Percentiles rank a stretch among this genome's conserved stretches.
These are phyloP conservation scores for Fusarium sarcochroum DNA, from an alignment of 2,329 filamentous ascomycete species.

Conservation along the genomic window DNA sequence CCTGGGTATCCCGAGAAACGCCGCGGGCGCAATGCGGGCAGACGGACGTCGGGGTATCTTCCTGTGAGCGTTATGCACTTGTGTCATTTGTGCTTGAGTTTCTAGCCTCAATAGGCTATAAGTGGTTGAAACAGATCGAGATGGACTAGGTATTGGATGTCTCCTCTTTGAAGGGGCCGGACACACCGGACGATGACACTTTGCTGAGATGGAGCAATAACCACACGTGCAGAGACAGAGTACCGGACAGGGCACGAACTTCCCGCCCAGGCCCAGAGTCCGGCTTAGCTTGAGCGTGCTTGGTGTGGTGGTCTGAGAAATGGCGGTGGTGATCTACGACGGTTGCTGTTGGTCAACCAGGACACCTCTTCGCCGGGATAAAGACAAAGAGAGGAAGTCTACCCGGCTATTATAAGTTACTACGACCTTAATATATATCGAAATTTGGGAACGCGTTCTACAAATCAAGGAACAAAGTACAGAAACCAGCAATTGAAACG, in stretches of 20 bases:
- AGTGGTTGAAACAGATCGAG: slow-evolving; percentile 29
- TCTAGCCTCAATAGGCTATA: slow-evolving; percentile 29
- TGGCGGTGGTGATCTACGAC: slow-evolving; percentile 8
- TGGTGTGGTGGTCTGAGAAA: slow-evolving; percentile 32
- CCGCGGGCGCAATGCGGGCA: slow-evolving; percentile 8
- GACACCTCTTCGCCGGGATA: slow-evolving; percentile 7
- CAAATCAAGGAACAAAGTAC: slow-evolving; percentile 29
- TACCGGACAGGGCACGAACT: slow-evolving; percentile 23
- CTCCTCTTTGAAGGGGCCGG: slow-evolving; percentile 12
- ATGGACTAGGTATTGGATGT: slow-evolving; percentile 21
- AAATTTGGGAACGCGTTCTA: slow-evolving; percentile 29
- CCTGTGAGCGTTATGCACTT: slow-evolving; percentile 13
- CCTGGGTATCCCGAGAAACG: slow-evolving; percentile 1
- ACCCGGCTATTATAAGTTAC: slow-evolving; percentile 28
- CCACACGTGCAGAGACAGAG: slow-evolving; percentile 34
- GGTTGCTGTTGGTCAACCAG: neutral
- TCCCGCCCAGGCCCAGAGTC: slow-evolving; percentile 11
- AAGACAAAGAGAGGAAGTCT: slow-evolving; percentile 18
- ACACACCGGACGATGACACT: slow-evolving; percentile 20
- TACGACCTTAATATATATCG: slow-evolving; percentile 33
- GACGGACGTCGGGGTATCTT: slow-evolving; percentile 1
- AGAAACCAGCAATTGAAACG: slow-evolving; percentile 23
- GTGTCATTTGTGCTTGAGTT: slow-evolving; percentile 27
- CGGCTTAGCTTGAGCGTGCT: slow-evolving; percentile 17
- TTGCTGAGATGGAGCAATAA: slow-evolving; percentile 13